Evolutionary conservation across 257 asterid species (phyloP), one percentile per base, ranked within the genome.

Genomic region (Rubia yunnanensis): DNA sequence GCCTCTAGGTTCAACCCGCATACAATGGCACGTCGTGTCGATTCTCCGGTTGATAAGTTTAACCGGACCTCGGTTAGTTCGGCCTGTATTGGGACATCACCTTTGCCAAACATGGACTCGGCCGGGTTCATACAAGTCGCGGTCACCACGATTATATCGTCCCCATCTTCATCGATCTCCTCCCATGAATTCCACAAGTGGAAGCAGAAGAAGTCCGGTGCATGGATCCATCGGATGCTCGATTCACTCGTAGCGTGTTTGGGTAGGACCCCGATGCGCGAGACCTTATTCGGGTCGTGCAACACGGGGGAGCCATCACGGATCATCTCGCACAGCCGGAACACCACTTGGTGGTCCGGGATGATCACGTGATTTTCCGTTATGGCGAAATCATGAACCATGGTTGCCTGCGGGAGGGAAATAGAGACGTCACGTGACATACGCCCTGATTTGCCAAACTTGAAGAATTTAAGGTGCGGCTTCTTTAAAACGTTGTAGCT

Each of bases 171-270:
- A 5, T 68, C 71, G 15, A n/a, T 3, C 36, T 84, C 94, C 55
- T 84, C 95, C 86, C 90, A 86, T 14, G 91, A 82, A 54, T 86
- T 86, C 91, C 88, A 80, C 41, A 84, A 66, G 18, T 86, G 95
- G 64, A 78, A 82, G 55, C 83, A 75, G 52, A 86, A 86, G 69
- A 82, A 84, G 31, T 71, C 62, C 0, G 88, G 87, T 2, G 79
- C 88, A 1, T 86, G 83, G 4, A 86, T 69, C 91, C 91, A 82
- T 24, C 66, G 70, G 2, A 82, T 84, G 49, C 38, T 60, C 8
- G 85, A 73, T 17, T 76, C 91, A 9, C 79, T 63, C 0, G 2
- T 22, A 1, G 72, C 87, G 5, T 24, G 55, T 41, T 82, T 84
- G 0, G 74, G 62, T 50, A 86, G 34, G 3, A 86, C 76, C 0